Evolutionary conservation across 2,329 filamentous ascomycete species (phyloP), one percentile per base, ranked within the genome.

Genomic region (Pseudomassariella vexata): DNA sequence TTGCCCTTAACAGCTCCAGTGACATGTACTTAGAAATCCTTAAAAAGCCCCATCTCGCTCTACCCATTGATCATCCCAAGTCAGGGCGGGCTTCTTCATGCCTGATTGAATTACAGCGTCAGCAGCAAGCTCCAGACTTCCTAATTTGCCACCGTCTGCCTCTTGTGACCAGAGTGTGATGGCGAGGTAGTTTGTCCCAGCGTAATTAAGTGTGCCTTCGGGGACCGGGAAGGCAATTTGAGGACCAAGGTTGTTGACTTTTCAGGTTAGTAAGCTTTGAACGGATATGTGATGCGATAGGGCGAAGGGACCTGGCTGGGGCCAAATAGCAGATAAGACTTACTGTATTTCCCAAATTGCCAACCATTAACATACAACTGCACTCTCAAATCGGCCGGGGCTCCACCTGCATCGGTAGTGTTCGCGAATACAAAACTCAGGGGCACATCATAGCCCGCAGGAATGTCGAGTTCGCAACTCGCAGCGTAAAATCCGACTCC

Each of bases 351-450:
- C 6, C 67, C 67, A 36, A 78, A 88, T 52, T 88, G 82, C 55
- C 79, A 88, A 1, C 84, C 84, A 46, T 88, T 88, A 30, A 88
- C 76, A 48, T 73, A 88, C 6, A 88, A 55, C 45, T 82, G 71
- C 2, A 67, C 76, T 10, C 82, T 66, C 42, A 81, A 84, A 19
- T 24, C 20, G 22, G 37, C 37, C 1, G 32, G 24, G 1, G 40
- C 21, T 19, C 34, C 23, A 24, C 40, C 28, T 0, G 37, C 46
- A 8, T 18, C 19, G 5, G 31, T 33, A 12, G 23, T 33, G 25
- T 29, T 66, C 23, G 65, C 62, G 47, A 84, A 80, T 0, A 61
- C 61, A 42, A 85, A 80, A 0, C 65, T 63, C 2, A 84, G 48
- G 0, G 79, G 78, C 4, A 82, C 67, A 39, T 84, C 79, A 55